These are phyloP conservation scores for Coelastrella sp. DNA, from an alignment of 139 green algal species.

Conservation along the genomic window DNA sequence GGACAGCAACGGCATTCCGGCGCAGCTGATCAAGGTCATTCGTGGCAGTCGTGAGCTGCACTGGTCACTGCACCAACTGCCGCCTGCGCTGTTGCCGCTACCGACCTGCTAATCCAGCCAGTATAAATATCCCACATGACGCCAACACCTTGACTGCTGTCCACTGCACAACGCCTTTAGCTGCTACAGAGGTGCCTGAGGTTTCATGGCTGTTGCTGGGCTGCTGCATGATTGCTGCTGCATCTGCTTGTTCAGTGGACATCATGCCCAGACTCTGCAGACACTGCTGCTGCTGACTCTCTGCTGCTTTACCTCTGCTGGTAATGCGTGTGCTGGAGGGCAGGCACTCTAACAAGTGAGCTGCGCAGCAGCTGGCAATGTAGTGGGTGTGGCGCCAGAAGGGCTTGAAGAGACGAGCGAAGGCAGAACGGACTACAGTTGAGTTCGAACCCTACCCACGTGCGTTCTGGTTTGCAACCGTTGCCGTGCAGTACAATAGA, in stretches of 20 bases:
- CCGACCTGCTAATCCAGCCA: slow-evolving; percentile 61
- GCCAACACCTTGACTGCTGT: slow-evolving; percentile 57
- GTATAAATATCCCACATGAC: slow-evolving; percentile 58
- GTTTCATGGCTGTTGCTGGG: no score
- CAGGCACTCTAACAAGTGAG: no score
- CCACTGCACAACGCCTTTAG: slow-evolving; percentile 53
- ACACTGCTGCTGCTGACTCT: not conserved
- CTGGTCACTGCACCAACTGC: not conserved
- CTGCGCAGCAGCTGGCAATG: no score
- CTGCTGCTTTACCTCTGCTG: not conserved
- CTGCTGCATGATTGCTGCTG: not conserved
- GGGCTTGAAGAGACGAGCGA: no score
- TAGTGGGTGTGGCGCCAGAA: no score
- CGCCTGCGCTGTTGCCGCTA: not conserved
- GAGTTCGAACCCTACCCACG: no score
- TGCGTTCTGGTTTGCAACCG: no score
- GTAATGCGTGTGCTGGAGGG: not conserved
- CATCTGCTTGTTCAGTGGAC: not conserved
- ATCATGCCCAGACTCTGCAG: not conserved
- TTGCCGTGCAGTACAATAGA: no score
- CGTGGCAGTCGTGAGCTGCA: not conserved
- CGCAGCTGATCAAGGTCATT: not conserved
- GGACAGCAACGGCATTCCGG: no score
- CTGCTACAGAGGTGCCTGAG: not conserved
- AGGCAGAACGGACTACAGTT: no score